Percentiles rank a stretch among this genome's conserved stretches.
Evolutionary conservation across 768 basidiomycete genomes (phyloP).

Genomic region (Antrodiella citrinella): DNA sequence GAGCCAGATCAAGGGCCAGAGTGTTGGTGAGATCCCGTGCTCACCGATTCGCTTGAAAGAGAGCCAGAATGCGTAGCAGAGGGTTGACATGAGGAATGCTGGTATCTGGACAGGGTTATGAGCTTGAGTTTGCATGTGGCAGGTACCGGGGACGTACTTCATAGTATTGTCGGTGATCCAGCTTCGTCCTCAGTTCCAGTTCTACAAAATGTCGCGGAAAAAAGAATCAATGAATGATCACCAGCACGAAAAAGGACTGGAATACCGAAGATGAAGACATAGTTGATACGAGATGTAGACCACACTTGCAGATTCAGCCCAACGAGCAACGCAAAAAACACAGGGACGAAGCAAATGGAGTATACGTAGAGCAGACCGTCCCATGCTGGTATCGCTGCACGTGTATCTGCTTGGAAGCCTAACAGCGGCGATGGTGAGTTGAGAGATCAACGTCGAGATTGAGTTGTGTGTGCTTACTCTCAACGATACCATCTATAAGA

Average conservation of each 20-base stretch:
- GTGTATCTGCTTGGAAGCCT: conserved; percentile 52
- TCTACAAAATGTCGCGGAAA: conserved; percentile 35
- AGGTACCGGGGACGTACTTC: conserved; percentile 32
- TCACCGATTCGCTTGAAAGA: conserved; percentile 62
- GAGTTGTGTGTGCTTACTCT: conserved; percentile 37
- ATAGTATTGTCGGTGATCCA: conserved; percentile 75
- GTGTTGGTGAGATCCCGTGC: conserved; percentile 47
- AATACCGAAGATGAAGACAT: conserved; percentile 83
- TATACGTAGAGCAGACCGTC: conserved; percentile 73
- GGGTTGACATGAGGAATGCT: conserved; percentile 62
- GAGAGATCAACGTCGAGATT: not conserved
- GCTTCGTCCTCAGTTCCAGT: conserved; percentile 56
- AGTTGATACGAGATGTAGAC: conserved; percentile 74
- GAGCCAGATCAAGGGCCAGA: conserved; percentile 83
- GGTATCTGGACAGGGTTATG: conserved; percentile 49
- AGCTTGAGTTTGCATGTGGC: not conserved
- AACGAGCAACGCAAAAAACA: conserved; percentile 68
- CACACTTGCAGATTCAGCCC: conserved; percentile 81
- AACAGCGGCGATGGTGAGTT: too few species aligned
- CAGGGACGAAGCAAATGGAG: conserved; percentile 62
- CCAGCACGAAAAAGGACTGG: not conserved
- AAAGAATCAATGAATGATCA: not conserved
- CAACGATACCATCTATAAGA: conserved; percentile 50
- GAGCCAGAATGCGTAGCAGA: conserved; percentile 80
- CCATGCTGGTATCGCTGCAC: conserved; percentile 56